These are phyloP conservation scores for Veloporphyrellus conicus DNA, from an alignment of 1,284 basidiomycete genomes.

Conservation along the genomic window DNA sequence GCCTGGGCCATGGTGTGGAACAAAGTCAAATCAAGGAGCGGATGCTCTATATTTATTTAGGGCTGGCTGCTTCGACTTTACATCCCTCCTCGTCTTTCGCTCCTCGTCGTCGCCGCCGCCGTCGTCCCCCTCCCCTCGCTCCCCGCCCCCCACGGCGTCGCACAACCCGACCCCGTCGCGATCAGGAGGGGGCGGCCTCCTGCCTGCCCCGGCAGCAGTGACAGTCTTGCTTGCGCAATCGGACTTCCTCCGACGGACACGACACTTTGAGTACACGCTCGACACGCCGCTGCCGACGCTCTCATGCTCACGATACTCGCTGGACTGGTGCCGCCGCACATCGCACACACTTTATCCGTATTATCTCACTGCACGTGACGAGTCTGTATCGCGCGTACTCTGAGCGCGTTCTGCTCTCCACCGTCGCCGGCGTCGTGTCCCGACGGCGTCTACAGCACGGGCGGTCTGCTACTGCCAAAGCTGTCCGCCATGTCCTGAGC, in stretches of 20 bases:
- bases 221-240: constrained; percentile 11
- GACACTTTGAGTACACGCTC: neutral
- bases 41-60: constrained; percentile 34
- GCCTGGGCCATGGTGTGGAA: constrained; percentile 44
- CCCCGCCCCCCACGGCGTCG: neutral
- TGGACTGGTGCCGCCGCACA: constrained; percentile 7
- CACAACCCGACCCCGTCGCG: constrained; percentile 13
- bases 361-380: constrained; percentile 31
- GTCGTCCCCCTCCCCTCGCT: neutral
- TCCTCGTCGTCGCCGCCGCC: constrained; percentile 2
- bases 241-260: neutral
- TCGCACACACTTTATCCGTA: constrained; percentile 8
- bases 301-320: constrained; percentile 16
- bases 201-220: neutral
- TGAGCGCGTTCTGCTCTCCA: constrained; percentile 14
- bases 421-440: constrained; percentile 6
- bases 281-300: constrained; percentile 2
- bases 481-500: neutral
- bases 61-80: constrained; percentile 33
- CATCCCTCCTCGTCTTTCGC: constrained; percentile 3
- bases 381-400: constrained; percentile 11
- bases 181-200: constrained; percentile 17
- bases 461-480: neutral
- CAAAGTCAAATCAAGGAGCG: constrained; percentile 6
- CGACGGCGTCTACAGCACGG: neutral